Conservation (phyloP, 2,329 filamentous ascomycete genomes). For the Acrocalymma vagum region DNA sequence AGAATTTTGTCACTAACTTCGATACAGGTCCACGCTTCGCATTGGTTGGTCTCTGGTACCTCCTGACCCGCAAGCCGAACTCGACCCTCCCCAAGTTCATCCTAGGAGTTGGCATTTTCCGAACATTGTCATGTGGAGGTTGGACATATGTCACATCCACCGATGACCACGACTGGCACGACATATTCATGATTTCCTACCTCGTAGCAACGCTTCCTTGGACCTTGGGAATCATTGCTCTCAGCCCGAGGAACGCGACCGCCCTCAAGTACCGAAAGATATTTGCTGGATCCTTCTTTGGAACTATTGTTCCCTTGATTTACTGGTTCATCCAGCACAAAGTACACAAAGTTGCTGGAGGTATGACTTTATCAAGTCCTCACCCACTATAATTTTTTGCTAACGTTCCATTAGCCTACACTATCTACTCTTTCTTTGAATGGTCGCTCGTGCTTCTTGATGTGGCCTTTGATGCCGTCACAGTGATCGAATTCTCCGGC, state of each 20-base stretch:
- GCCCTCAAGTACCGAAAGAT: constrained; percentile 91
- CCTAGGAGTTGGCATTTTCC: constrained; percentile 79
- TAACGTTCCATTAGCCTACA: constrained; percentile 75
- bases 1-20: constrained; percentile 9
- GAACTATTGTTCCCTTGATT: constrained; percentile 85
- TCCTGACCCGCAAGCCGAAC: constrained; percentile 81
- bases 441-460: constrained; percentile 96
- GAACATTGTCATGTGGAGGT: constrained; percentile 92
- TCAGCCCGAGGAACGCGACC: constrained; percentile 84
- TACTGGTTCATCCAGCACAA: constrained; percentile 99
- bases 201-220: constrained; percentile 92
- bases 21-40: constrained; percentile 84
- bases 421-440: constrained; percentile 96
- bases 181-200: constrained; percentile 99
- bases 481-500: constrained; percentile 86
- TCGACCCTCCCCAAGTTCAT: constrained; percentile 82
- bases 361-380: constrained; percentile 62
- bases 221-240: constrained; percentile 87
- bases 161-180: constrained; percentile 98
- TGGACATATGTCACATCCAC: constrained; percentile 99
- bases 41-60: constrained; percentile 90
- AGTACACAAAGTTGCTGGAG: constrained; percentile 90
- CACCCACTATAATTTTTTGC: constrained; percentile 6
- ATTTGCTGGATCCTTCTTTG: constrained; percentile 85
- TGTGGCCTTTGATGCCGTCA: constrained; percentile 95